Percentiles rank a stretch among this genome's conserved stretches.
phyloP scores from a whole-genome alignment of 768 basidiomycete species.

The Calvatia gigantea region DNA sequence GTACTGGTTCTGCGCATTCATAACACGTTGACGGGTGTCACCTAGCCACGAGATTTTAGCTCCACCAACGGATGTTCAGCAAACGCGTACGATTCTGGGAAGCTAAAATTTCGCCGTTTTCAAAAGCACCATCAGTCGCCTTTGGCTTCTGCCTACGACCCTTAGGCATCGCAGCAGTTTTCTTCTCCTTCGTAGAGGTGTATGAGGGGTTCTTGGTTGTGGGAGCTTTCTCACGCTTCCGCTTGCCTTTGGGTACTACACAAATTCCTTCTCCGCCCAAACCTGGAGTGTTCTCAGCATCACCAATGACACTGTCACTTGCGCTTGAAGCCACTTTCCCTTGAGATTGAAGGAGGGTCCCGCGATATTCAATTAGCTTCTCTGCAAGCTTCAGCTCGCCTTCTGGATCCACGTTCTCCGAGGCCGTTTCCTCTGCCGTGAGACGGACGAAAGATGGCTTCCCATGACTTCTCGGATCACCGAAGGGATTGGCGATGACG shows the following conservation, averaged over 20 bases:
- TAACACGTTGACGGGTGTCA: constrained; percentile 3
- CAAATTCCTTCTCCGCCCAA: constrained; percentile 11
- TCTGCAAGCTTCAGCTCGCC: constrained; percentile 37
- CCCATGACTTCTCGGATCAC: constrained; percentile 38
- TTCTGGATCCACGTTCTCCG: constrained; percentile 45
- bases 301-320: constrained; percentile 18
- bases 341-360: constrained; percentile 29
- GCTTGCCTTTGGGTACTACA: constrained; percentile 17
- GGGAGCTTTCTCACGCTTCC: constrained; percentile 17
- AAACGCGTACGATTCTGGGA: neutral
- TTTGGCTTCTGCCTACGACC: constrained; percentile 12
- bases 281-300: constrained; percentile 17
- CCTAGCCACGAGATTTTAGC: neutral
- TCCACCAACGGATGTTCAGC: neutral
- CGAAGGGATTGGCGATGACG: constrained; percentile 53
- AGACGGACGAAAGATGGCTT: constrained; percentile 36
- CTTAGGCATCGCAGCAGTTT: constrained; percentile 10
- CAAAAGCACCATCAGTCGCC: neutral
- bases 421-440: constrained; percentile 32
- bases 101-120: neutral
- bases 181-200: constrained; percentile 7
- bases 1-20: constrained; percentile 8
- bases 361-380: constrained; percentile 37
- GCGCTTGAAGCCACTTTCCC: constrained; percentile 18
- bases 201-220: constrained; percentile 8